Evolutionary conservation across 306 rosid species (phyloP).

Genomic region (Vicia faba): DNA sequence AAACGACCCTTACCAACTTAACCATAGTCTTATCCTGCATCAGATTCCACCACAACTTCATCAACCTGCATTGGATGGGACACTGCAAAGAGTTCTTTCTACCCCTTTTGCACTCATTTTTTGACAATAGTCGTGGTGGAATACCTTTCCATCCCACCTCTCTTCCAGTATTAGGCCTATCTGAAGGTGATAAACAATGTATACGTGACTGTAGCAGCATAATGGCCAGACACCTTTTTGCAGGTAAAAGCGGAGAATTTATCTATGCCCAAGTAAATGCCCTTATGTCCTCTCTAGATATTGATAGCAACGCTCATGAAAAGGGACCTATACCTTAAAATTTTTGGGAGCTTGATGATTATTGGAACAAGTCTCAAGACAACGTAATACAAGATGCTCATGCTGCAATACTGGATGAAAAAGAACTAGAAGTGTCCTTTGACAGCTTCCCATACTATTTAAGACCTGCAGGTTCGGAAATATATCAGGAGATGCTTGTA

Average conservation of each 20-base stretch:
- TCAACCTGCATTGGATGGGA: constrained; percentile 76
- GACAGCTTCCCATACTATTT: no score
- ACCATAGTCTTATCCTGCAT: no score
- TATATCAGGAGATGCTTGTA: no score
- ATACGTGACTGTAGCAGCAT: constrained; percentile 94
- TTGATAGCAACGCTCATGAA: constrained; percentile 58
- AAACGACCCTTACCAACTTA: no score
- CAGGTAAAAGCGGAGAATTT: constrained; percentile 87
- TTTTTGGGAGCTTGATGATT: constrained; percentile 75
- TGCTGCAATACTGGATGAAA: no score
- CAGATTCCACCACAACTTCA: constrained; percentile 48
- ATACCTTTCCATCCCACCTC: constrained; percentile 81
- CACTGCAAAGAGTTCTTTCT: constrained; percentile 91
- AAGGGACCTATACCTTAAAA: constrained; percentile 67
- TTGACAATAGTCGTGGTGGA: constrained; percentile 89
- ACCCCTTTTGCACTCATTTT: constrained; percentile 88
- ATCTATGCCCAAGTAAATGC: constrained; percentile 94
- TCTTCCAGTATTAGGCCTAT: constrained; percentile 84
- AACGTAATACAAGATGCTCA: constrained; percentile 57
- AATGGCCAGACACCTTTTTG: constrained; percentile 99
- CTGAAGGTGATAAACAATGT: constrained; percentile 93
- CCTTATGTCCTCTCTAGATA: constrained; percentile 80
- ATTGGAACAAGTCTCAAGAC: constrained; percentile 96
- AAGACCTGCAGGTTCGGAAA: no score
- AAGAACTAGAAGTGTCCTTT: no score